Evolutionary conservation across 2,329 filamentous ascomycete genomes (phyloP).

Genomic region (Calonectria leucothoes): DNA sequence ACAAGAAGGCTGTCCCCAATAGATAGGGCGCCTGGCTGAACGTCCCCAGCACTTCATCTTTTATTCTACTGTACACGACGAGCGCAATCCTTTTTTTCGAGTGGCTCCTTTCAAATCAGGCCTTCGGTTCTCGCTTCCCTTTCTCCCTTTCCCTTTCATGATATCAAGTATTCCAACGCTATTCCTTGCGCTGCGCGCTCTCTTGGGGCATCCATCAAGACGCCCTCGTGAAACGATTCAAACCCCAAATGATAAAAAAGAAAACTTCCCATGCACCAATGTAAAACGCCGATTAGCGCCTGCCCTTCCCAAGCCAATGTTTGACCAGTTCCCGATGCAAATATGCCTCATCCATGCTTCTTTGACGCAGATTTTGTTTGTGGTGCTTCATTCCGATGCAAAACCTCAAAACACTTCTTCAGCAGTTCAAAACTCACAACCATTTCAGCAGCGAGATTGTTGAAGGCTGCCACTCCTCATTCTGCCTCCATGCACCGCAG

Average conservation of each 20-base stretch:
- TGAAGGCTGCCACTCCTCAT: constrained; percentile 49
- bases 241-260: neutral
- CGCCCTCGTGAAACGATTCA: neutral
- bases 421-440: neutral
- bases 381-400: constrained; percentile 18
- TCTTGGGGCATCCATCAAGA: neutral
- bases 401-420: neutral
- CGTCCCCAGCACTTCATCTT: constrained; percentile 15
- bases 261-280: neutral
- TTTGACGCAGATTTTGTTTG: neutral
- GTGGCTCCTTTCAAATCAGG: constrained; percentile 24
- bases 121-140: constrained; percentile 11
- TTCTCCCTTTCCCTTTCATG: constrained; percentile 22
- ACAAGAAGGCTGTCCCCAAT: constrained; percentile 16
- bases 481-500: constrained; percentile 29
- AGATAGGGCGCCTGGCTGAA: constrained; percentile 23
- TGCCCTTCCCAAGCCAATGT: constrained; percentile 10
- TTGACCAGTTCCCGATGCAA: constrained; percentile 31
- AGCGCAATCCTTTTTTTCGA: constrained; percentile 10
- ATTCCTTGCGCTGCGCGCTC: neutral
- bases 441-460: constrained; percentile 30
- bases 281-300: constrained; percentile 28
- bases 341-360: constrained; percentile 32
- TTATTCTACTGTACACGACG: constrained; percentile 40
- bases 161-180: neutral